Percentiles rank a stretch among this genome's conserved stretches.
Evolutionary conservation across 176 grass and related monocot species (phyloP).

Genomic region (Oryza punctata): DNA sequence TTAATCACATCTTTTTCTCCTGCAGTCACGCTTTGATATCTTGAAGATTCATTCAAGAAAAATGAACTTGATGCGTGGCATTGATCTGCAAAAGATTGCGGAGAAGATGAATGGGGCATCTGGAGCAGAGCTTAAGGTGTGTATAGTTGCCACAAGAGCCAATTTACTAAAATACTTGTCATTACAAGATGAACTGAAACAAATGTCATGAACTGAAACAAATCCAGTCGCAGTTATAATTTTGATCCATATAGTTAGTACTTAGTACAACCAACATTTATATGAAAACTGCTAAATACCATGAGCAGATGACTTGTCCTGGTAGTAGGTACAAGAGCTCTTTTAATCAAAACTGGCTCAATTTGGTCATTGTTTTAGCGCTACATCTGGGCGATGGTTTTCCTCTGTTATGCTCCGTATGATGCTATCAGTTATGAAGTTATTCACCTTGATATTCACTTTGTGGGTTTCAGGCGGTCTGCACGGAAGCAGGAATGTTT

Average conservation of each 20-base stretch:
- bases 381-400: too few species aligned
- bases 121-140: conserved; percentile 82
- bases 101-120: conserved; percentile 79
- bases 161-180: neutral
- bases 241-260: neutral
- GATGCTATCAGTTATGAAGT: neutral
- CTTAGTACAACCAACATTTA: neutral
- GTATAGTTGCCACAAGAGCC: neutral
- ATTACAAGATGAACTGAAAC: neutral
- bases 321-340: too few species aligned
- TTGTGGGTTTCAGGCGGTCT: conserved; percentile 58
- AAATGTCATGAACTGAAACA: neutral
- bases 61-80: conserved; percentile 94
- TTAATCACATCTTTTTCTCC: conserved; percentile 19
- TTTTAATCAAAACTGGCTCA: too few species aligned
- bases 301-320: too few species aligned
- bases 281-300: neutral
- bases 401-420: too few species aligned
- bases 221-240: too few species aligned
- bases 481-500: conserved; percentile 86
- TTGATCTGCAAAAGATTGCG: conserved; percentile 85
- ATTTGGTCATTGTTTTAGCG: too few species aligned
- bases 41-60: conserved; percentile 97
- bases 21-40: conserved; percentile 88
- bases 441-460: conserved; percentile 7